phyloP scores from a whole-genome alignment of 2,329 filamentous ascomycete species.

The Hymenoscyphus linearis region DNA sequence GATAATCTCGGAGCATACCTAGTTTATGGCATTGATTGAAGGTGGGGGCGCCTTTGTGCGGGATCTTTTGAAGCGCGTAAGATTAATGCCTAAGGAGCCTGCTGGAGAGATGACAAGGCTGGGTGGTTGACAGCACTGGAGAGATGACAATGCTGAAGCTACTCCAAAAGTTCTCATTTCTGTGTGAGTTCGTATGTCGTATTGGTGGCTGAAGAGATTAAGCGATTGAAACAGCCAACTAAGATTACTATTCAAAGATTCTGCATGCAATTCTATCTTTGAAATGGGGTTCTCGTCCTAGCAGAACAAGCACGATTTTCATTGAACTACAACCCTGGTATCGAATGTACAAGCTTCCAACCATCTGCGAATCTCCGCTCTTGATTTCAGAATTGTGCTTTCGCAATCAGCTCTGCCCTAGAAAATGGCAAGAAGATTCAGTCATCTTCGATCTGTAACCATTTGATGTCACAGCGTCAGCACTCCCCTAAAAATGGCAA shows the following conservation, averaged over 20 bases:
- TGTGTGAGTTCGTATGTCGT: conserved; percentile 2
- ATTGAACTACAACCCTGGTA: conserved; percentile 2
- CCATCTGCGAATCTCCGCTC: conserved; percentile 5
- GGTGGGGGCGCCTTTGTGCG: conserved; percentile 15
- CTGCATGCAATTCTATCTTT: conserved; percentile 2
- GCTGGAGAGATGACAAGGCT: conserved; percentile 9
- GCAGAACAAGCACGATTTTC: conserved; percentile 1
- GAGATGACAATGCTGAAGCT: conserved; percentile 15
- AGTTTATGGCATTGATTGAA: conserved; percentile 18
- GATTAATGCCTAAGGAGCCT: conserved; percentile 17
- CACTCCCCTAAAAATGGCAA: conserved; percentile 14
- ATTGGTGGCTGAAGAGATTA: conserved; percentile 6
- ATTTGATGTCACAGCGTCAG: conserved; percentile 16
- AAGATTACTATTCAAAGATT: too few species aligned
- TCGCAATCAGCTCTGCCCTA: conserved; percentile 15
- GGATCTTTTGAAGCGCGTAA: conserved; percentile 20
- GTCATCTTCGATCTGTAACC: conserved; percentile 19
- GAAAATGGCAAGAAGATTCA: conserved; percentile 17
- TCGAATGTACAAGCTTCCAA: conserved; percentile 7
- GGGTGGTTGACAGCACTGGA: conserved; percentile 11
- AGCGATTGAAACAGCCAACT: conserved; percentile 3
- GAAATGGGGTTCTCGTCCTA: conserved; percentile 3
- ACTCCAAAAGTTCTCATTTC: conserved; percentile 14
- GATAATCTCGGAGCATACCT: conserved; percentile 16
- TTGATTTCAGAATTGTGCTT: conserved; percentile 15